Percentiles rank a stretch among this genome's conserved stretches.
Conservation (phyloP, 768 basidiomycete genomes). For the Calocybe indica region DNA sequence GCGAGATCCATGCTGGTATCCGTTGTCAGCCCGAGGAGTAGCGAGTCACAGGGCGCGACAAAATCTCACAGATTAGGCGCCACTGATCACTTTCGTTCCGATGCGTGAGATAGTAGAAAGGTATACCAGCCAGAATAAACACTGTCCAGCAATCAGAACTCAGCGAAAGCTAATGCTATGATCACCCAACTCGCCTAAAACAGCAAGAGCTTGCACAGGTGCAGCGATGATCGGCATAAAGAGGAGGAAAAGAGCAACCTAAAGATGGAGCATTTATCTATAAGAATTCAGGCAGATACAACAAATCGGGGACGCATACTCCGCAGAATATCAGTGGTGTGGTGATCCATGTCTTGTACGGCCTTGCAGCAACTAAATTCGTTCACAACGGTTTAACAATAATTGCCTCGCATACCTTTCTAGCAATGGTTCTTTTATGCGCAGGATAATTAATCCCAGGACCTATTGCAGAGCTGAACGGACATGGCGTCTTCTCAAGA, state of each 20-base stretch:
- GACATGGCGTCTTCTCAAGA: background rate
- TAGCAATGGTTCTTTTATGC: constrained; percentile 86
- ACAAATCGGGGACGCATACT: constrained; percentile 35
- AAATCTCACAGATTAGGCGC: constrained; percentile 34
- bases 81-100: constrained; percentile 36
- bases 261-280: background rate
- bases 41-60: constrained; percentile 1
- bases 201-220: constrained; percentile 81
- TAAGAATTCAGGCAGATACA: constrained; percentile 1
- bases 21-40: constrained; percentile 6
- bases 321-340: constrained; percentile 89
- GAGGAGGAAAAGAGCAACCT: constrained; percentile 87
- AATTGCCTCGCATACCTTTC: constrained; percentile 46
- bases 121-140: constrained; percentile 75
- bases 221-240: constrained; percentile 95
- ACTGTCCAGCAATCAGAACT: constrained; percentile 31
- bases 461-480: constrained; percentile 41
- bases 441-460: constrained; percentile 79
- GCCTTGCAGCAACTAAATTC: constrained; percentile 37
- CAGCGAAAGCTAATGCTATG: background rate
- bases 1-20: constrained; percentile 33
- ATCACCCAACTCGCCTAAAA: constrained; percentile 54
- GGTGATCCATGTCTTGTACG: constrained; percentile 88
- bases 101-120: constrained; percentile 78
- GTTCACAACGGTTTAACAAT: background rate